A percentile compares a stretch with the other conserved stretches of the same genome.
Conservation (phyloP, 2,329 filamentous ascomycete species). For the Fusarium brevicatenulatum region DNA sequence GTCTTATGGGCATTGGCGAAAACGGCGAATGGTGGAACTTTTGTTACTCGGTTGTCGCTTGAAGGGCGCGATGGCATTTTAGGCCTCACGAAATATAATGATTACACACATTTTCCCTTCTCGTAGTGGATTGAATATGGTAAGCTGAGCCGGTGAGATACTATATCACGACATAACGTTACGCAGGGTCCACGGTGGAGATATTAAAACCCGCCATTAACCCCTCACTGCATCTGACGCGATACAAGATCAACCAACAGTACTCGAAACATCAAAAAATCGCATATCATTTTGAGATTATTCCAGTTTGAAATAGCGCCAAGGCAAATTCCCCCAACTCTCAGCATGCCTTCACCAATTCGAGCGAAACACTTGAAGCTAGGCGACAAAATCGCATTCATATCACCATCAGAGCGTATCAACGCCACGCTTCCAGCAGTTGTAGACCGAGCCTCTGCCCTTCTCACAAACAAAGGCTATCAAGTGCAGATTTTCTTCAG, state of each 20-base stretch:
- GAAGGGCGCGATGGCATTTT: background rate
- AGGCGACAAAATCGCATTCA: slow-evolving; percentile 52
- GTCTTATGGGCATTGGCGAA: background rate
- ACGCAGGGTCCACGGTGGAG: background rate
- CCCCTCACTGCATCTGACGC: background rate
- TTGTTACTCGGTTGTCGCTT: background rate
- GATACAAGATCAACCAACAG: background rate
- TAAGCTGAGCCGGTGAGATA: background rate
- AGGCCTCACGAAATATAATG: background rate
- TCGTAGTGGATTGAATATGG: background rate
- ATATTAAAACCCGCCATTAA: background rate
- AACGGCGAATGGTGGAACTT: slow-evolving; percentile 1
- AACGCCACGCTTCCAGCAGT: slow-evolving; percentile 46
- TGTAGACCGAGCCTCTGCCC: slow-evolving; percentile 44
- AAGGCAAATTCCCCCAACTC: fast-evolving
- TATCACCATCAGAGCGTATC: slow-evolving; percentile 54
- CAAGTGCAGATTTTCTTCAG: slow-evolving; percentile 49
- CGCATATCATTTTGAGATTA: fast-evolving
- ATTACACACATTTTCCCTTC: background rate
- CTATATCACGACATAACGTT: slow-evolving; percentile 8
- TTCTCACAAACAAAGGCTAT: slow-evolving; percentile 50
- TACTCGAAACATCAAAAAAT: no score
- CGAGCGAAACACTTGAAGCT: slow-evolving; percentile 45
- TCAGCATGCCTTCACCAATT: slow-evolving; percentile 32
- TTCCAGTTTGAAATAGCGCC: fast-evolving